Conservation (phyloP, 305 asterid genomes). For the Solanum aculeatissimum region DNA sequence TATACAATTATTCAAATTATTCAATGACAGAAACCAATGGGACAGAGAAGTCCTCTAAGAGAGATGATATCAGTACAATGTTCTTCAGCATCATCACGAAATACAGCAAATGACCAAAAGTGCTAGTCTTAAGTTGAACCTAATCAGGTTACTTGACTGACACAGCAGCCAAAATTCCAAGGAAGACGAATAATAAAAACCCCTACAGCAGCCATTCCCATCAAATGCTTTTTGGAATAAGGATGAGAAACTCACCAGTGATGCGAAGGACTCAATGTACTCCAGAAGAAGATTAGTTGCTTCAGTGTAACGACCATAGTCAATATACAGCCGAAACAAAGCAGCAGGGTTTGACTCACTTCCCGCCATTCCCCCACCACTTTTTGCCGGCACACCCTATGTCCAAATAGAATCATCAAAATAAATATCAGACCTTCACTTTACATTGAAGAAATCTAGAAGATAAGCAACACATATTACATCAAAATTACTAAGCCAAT, state of each 20-base stretch:
- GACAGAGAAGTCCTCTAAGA: not conserved
- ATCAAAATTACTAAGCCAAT: not conserved
- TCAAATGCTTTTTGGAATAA: not conserved
- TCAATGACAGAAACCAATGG: not conserved
- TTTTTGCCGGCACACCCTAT: constrained; percentile 55
- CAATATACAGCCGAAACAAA: constrained; percentile 64
- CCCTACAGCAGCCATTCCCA: not conserved
- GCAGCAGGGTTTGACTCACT: constrained; percentile 75
- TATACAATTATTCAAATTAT: not conserved
- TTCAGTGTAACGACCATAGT: constrained; percentile 76
- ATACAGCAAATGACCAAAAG: not conserved
- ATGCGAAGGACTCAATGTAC: constrained; percentile 55
- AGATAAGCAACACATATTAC: not conserved
- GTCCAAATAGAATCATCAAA: constrained; percentile 10
- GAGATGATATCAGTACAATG: not conserved
- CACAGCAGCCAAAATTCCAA: not conserved
- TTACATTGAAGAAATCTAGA: not conserved
- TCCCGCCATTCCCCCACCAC: constrained; percentile 73
- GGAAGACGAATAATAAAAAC: not conserved
- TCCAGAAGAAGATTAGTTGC: constrained; percentile 79
- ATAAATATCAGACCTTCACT: not conserved
- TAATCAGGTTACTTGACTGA: not conserved
- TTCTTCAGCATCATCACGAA: not conserved
- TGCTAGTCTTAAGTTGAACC: not conserved
- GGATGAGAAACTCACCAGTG: constrained; percentile 37